Base-by-base conservation (phyloP, 352 stramenopile species). In the Saprolegnia diclina region DNA sequence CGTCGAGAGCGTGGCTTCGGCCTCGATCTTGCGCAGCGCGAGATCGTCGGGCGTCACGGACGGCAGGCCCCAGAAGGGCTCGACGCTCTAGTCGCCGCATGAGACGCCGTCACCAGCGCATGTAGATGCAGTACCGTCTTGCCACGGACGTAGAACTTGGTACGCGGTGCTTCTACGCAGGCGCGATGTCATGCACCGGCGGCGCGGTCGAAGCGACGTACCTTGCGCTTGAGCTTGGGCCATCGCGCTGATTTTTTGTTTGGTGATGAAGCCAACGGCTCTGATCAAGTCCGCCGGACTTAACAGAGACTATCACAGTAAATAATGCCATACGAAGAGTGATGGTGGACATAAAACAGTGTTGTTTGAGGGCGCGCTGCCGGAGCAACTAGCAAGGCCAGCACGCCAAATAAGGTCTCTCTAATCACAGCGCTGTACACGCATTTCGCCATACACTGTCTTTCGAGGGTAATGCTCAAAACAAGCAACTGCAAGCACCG, bases 71-170 rank as follows among this genome's bases (percentile, higher is more conserved):
- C 81, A 94, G 29, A 94, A 74, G 37, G 79, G 72, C 70, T 94
- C 87, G n/a, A 94, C 74, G 63, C 85, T 82, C 57, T 75, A 29
- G 5, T 14, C 42, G 10, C 38, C 7, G 24, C 24, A 50, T 59
- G 18, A 22, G 19, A 42, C 18, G 38, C 7, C 21, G 54, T 40
- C 29, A 52, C 13, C 57, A 53, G 7, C 37, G 19, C 7, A 54
- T 48, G 19, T 0, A 19, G 5, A 0, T 66, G 4, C 14, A 62
- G 42, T 61, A 73, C 67, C 18, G 46, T 54, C 74, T 86, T 92
- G 62, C 85, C 82, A 55, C 87, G 87, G 64, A 93, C 72, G 73
- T 92, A 94, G 67, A 94, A 83, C 77, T 94, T 94, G 67, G 84
- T 94, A 67, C 81, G 81, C 54, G 83, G 52, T 57, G 65, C 52